Conservation (phyloP, 805 yeast genomes). For the Ogataea populi-albae region DNA sequence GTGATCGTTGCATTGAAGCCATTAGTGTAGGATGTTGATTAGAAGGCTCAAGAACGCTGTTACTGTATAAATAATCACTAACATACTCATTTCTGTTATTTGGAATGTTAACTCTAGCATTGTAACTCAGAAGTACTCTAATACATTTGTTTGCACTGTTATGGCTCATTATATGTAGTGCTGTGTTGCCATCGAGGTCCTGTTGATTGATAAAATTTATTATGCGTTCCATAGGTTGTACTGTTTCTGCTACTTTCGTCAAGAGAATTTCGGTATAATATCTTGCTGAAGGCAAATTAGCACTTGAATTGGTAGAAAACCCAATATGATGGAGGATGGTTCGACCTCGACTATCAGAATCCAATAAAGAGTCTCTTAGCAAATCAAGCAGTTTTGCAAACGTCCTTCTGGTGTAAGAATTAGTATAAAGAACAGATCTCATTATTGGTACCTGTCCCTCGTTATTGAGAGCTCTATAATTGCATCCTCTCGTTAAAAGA, state of each 20-base stretch:
- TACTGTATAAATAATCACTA: constrained; percentile 36
- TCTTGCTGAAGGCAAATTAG: constrained; percentile 73
- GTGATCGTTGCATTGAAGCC: constrained; percentile 8
- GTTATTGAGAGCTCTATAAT: constrained; percentile 55
- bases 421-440: constrained; percentile 81
- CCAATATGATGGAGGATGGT: constrained; percentile 88
- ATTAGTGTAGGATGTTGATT: constrained; percentile 8
- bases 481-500: constrained; percentile 72
- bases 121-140: constrained; percentile 44
- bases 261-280: constrained; percentile 78
- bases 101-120: constrained; percentile 50
- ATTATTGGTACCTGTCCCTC: constrained; percentile 86
- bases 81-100: constrained; percentile 44
- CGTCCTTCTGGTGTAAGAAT: constrained; percentile 76
- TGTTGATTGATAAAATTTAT: constrained; percentile 55
- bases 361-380: constrained; percentile 72
- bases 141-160: constrained; percentile 45
- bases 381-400: constrained; percentile 77
- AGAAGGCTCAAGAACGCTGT: constrained; percentile 18
- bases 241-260: constrained; percentile 62
- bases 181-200: constrained; percentile 56
- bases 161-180: constrained; percentile 49
- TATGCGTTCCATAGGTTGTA: constrained; percentile 58
- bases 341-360: constrained; percentile 67
- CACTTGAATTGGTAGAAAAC: constrained; percentile 58